Conservation (phyloP, 73 alveolate genomes). For the Paramecium caudatum region DNA sequence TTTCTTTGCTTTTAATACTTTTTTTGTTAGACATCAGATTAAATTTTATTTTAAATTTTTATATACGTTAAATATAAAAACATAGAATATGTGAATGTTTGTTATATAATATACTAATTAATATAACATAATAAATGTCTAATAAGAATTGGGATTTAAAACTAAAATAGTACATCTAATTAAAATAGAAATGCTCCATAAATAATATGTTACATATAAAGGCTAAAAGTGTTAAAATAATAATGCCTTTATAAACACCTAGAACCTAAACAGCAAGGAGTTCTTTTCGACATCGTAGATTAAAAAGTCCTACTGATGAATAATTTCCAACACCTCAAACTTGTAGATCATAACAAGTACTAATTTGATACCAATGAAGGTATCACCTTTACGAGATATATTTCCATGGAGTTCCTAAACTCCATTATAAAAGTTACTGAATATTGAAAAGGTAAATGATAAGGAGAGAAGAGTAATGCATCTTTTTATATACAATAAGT, state of each 20-base stretch:
- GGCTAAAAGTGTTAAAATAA: too few relatives aligned
- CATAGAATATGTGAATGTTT: too few relatives aligned
- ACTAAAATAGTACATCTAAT: too few relatives aligned
- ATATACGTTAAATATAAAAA: slow-evolving; percentile 33
- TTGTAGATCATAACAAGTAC: slow-evolving; percentile 37
- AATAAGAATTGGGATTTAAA: too few relatives aligned
- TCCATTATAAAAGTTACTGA: background rate
- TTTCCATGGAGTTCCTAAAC: slow-evolving; percentile 31
- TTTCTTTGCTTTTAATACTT: slow-evolving; percentile 4
- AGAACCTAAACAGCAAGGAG: background rate
- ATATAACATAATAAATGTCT: too few relatives aligned
- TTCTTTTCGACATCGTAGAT: slow-evolving; percentile 2
- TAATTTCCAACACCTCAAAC: background rate
- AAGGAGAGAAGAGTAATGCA: background rate
- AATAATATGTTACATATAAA: too few relatives aligned
- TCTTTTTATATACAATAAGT: background rate
- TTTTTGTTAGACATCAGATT: slow-evolving; percentile 5
- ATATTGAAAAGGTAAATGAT: background rate
- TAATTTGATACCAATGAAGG: slow-evolving; percentile 7
- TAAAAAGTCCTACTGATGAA: slow-evolving; percentile 11
- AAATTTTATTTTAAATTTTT: slow-evolving; percentile 24
- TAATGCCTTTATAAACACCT: too few relatives aligned
- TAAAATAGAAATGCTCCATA: background rate
- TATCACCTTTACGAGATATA: slow-evolving; percentile 15
- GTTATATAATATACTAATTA: too few relatives aligned